phyloP scores from a whole-genome alignment of 2,329 filamentous ascomycete genomes.

The Colletotrichum shisoi region DNA sequence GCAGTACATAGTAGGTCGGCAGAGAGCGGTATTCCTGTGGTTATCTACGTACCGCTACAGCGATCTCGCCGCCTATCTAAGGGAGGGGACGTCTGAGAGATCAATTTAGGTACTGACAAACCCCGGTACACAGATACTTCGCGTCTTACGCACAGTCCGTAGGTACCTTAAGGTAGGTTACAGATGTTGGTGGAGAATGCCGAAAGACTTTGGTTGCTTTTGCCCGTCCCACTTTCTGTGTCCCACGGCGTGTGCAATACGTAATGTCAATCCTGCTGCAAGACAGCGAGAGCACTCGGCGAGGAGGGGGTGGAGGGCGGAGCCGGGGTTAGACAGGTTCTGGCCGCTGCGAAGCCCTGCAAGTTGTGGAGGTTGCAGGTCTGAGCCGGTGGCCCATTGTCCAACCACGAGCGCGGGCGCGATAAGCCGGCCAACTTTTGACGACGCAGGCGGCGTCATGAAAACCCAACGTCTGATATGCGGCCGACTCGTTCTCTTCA shows the following conservation, averaged over 20 bases:
- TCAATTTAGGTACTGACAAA: not conserved
- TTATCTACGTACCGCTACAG: constrained; percentile 1
- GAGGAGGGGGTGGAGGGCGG: constrained; percentile 11
- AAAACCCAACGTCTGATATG: constrained; percentile 18
- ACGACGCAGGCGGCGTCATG: constrained; percentile 35
- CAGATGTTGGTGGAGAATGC: not conserved
- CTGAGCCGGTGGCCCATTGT: constrained; percentile 24
- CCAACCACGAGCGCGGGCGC: constrained; percentile 31
- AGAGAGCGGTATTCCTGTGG: not conserved
- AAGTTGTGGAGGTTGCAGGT: constrained; percentile 19
- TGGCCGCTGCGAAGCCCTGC: constrained; percentile 33
- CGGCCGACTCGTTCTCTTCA: constrained; percentile 16
- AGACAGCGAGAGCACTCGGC: not conserved
- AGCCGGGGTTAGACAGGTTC: constrained; percentile 26
- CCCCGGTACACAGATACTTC: not conserved
- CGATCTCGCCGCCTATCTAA: constrained; percentile 1
- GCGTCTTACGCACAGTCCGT: no score
- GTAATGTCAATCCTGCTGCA: not conserved
- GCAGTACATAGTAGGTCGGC: no score
- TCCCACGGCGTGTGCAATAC: not conserved
- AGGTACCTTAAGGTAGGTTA: not conserved
- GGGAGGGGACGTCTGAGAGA: not conserved
- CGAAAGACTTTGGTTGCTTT: constrained; percentile 7
- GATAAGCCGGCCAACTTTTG: constrained; percentile 36
- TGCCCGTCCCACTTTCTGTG: not conserved